A percentile compares a stretch with the other conserved stretches of the same genome.
Evolutionary conservation across 139 green algal species (phyloP).

Genomic region (Eudorina sp.): DNA sequence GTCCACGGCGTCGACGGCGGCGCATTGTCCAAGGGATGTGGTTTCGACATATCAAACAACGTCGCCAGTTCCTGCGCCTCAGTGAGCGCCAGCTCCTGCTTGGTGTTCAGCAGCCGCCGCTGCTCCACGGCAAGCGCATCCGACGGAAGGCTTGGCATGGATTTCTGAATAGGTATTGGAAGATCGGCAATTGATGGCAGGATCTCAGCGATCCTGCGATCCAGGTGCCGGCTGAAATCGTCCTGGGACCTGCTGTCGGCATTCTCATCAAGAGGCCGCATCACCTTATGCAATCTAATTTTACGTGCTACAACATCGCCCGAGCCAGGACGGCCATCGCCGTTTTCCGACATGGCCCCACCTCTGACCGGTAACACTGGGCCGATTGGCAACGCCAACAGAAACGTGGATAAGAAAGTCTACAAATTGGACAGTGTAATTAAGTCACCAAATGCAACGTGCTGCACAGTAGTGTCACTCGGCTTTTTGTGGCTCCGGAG

Average conservation of each 20-base stretch:
- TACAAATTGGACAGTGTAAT: no score
- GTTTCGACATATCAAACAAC: constrained; percentile 68
- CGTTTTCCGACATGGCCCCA: constrained; percentile 38
- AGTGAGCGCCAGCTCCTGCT: constrained; percentile 47
- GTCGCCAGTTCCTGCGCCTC: constrained; percentile 63
- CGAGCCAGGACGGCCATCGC: neutral
- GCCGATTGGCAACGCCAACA: no score
- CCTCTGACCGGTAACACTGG: no score
- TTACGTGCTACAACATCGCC: constrained; percentile 20
- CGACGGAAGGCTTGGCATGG: neutral
- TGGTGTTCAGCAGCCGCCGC: constrained; percentile 36
- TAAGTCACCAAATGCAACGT: no score
- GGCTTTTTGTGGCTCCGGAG: no score
- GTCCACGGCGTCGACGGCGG: constrained; percentile 41
- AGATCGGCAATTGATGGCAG: constrained; percentile 70
- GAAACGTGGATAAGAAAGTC: no score
- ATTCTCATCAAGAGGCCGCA: constrained; percentile 32
- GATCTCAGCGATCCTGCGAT: constrained; percentile 63
- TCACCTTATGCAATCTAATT: constrained; percentile 60
- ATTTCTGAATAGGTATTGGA: constrained; percentile 4
- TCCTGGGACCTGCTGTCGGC: constrained; percentile 27
- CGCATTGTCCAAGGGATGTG: constrained; percentile 59
- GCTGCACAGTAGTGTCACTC: no score
- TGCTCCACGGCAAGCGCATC: constrained; percentile 10
- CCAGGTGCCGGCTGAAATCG: constrained; percentile 37